Evolutionary conservation across 306 rosid species (phyloP).

Genomic region (Casuarina cunninghamiana): DNA sequence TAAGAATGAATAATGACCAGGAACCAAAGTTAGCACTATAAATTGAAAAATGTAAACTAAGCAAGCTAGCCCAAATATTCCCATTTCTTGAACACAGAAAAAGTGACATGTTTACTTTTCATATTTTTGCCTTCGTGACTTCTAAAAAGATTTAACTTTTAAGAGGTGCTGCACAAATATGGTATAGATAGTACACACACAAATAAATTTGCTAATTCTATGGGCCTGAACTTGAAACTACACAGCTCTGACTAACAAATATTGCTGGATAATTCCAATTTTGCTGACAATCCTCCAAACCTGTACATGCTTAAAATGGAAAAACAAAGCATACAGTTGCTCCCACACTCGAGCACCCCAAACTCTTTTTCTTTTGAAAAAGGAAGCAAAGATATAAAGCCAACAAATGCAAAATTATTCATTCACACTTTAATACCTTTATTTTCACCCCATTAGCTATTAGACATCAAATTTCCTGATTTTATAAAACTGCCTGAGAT

Average conservation of each 20-base stretch:
- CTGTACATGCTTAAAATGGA: not conserved
- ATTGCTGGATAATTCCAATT: not conserved
- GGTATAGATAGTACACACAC: not conserved
- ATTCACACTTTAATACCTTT: not conserved
- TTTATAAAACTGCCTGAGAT: not conserved
- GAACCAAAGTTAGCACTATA: too few relatives aligned
- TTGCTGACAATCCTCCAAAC: not conserved
- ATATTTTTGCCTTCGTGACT: not conserved
- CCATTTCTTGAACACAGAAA: too few relatives aligned
- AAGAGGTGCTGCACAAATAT: not conserved
- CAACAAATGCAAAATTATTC: not conserved
- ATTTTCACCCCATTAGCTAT: not conserved
- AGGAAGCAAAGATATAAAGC: not conserved
- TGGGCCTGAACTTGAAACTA: not conserved
- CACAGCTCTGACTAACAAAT: not conserved
- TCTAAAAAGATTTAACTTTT: not conserved
- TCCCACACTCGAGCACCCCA: too few relatives aligned
- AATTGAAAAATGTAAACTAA: too few relatives aligned
- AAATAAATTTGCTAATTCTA: not conserved
- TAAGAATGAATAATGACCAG: not conserved
- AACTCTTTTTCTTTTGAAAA: not conserved
- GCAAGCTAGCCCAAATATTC: too few relatives aligned
- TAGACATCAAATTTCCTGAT: not conserved
- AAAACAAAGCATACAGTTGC: not conserved
- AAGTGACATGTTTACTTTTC: not conserved